phyloP scores from a whole-genome alignment of 2,329 filamentous ascomycete species.

The Verruconis gallopava region DNA sequence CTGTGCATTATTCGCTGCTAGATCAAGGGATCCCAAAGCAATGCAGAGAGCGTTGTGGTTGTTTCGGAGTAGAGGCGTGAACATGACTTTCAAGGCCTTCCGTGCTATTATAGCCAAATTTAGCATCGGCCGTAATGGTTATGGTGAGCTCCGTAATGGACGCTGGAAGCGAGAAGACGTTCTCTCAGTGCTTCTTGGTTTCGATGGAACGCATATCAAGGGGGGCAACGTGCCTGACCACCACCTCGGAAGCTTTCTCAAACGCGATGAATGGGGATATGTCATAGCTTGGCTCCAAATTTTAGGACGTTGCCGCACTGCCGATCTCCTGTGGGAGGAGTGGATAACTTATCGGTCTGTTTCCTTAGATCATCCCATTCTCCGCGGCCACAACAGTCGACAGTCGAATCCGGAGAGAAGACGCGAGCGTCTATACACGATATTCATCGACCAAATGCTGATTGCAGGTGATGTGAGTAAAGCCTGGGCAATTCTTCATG shows the following conservation, averaged over 20 bases:
- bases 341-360: background rate
- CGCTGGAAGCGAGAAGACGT: conserved; percentile 22
- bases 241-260: background rate
- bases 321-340: background rate
- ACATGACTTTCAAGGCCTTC: conserved; percentile 12
- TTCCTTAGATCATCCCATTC: background rate
- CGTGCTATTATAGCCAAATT: conserved; percentile 24
- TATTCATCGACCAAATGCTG: background rate
- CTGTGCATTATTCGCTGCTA: background rate
- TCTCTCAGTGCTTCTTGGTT: conserved; percentile 22
- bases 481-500: conserved; percentile 1
- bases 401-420: background rate
- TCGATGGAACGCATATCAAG: conserved; percentile 9
- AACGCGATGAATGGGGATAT: background rate
- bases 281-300: background rate
- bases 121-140: conserved; percentile 22
- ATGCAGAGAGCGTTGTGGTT: background rate
- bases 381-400: background rate
- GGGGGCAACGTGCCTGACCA: background rate
- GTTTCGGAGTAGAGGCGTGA: background rate
- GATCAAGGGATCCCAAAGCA: background rate
- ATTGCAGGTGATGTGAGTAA: background rate
- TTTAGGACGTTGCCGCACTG: background rate
- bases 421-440: background rate
- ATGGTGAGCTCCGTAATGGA: conserved; percentile 26